These are phyloP conservation scores for Didymella pomorum DNA, from an alignment of 2,329 filamentous ascomycete species.

Conservation along the genomic window DNA sequence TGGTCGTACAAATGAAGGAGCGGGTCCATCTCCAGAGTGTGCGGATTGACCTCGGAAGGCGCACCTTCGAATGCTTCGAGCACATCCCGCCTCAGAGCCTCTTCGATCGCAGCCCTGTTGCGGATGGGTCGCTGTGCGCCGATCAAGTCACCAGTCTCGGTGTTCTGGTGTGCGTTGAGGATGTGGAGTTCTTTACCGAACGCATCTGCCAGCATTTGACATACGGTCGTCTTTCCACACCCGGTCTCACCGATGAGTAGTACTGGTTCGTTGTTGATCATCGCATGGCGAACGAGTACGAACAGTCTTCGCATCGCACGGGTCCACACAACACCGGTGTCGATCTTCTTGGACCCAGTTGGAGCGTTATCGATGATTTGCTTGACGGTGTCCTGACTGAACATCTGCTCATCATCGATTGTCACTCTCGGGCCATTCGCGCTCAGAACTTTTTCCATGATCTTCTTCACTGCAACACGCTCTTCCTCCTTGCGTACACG, in stretches of 20 bases:
- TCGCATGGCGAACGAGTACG: conserved; percentile 83
- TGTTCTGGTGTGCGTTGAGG: conserved; percentile 97
- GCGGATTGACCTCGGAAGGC: conserved; percentile 20
- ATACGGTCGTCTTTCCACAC: conserved; percentile 96
- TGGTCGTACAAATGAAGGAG: conserved; percentile 68
- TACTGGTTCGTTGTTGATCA: conserved; percentile 91
- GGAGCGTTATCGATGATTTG: conserved; percentile 43
- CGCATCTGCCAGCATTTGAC: conserved; percentile 87
- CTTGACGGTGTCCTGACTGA: conserved; percentile 59
- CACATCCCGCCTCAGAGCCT: conserved; percentile 71
- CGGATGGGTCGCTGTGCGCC: conserved; percentile 91
- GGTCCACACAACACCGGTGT: conserved; percentile 80
- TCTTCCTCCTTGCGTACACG: conserved; percentile 92
- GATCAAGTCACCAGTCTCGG: conserved; percentile 96
- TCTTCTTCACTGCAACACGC: conserved; percentile 79
- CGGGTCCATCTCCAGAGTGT: conserved; percentile 46
- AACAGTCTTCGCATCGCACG: conserved; percentile 92
- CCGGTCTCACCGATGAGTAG: conserved; percentile 95
- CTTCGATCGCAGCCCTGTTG: conserved; percentile 78
- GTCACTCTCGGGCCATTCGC: conserved; percentile 65
- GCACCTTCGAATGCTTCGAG: conserved; percentile 41
- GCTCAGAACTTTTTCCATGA: conserved; percentile 90
- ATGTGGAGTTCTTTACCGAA: conserved; percentile 79
- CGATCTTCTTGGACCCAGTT: conserved; percentile 28
- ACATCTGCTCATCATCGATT: conserved; percentile 77